Evolutionary conservation across 208 protist genomes (phyloP).

Genomic region (Porcisia hertigi): DNA sequence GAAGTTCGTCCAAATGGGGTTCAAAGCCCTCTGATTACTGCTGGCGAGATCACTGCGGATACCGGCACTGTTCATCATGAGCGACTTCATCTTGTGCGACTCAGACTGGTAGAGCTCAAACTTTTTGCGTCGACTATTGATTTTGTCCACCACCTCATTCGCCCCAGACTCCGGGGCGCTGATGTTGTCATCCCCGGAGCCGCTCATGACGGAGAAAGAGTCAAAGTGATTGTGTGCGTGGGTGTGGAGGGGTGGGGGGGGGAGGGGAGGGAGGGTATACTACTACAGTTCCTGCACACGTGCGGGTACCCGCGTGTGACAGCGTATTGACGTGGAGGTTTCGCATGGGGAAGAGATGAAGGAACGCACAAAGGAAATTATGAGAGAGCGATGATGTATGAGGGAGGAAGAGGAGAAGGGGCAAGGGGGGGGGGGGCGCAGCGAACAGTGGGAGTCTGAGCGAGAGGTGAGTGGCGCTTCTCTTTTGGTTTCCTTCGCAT

Average conservation of each 20-base stretch:
- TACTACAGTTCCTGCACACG: no score
- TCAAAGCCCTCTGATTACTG: conserved; percentile 50
- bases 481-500: neutral
- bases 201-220: conserved; percentile 11
- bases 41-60: conserved; percentile 56
- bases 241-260: neutral
- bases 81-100: conserved; percentile 82
- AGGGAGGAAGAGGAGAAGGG: neutral
- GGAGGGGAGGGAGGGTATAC: no score
- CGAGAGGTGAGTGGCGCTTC: neutral
- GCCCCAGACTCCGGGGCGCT: conserved; percentile 27
- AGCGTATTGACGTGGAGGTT: no score
- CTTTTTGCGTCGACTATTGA: conserved; percentile 49
- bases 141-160: conserved; percentile 41
- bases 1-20: conserved; percentile 78
- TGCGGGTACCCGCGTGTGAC: no score
- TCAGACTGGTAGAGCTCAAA: conserved; percentile 80
- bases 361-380: no score
- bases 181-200: conserved; percentile 30
- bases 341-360: neutral
- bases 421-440: neutral
- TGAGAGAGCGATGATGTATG: neutral
- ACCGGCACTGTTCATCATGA: conserved; percentile 81
- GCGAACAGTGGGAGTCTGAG: neutral
- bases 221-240: neutral